Evolutionary conservation across 768 basidiomycete species (phyloP), one percentile per base, ranked within the genome.

Genomic region (Pleurotus cornucopiae): DNA sequence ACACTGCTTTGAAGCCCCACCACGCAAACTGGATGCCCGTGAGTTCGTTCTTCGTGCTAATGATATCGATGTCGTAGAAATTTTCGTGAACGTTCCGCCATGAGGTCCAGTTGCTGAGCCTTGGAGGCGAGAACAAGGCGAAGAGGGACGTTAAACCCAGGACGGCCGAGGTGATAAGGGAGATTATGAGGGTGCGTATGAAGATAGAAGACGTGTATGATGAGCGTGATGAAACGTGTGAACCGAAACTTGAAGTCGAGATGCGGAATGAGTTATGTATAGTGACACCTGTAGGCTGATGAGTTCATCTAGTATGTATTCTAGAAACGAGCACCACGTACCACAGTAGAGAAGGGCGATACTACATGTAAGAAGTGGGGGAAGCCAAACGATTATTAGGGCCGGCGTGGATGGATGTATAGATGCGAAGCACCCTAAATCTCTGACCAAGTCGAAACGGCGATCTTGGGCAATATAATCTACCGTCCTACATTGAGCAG

Each of bases 361-460:
- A 56, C 66, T 61, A 59, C 75, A 75, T 23, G 81, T 61, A 26
- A 77, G 46, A 38, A 81, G 62, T 6, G 81, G 77, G 3, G 78
- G 78, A 25, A 77, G 57, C 73, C 72, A 79, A 56, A 80, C 71
- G 39, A 82, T 58, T 16, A 74, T 59, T 51, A 81, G 63, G 0
- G 75, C 73, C 7, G 75, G 63, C 1, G 68, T 63, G 2, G 80
- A 77, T 38, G 72, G 71, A 47, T 80, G 76, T 21, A 76, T 72
- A 2, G 77, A 73, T 7, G 77, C 76, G 13, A 67, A 65, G 61
- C 85, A 87, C 0, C 86, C 86, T 45, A 80, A 69, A 55, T 83
- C 77, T 66, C 80, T 72, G 18, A 76, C 67, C 56, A 89, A 76
- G 63, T 84, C 77, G 71, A 83, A 89, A 54, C 86, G 78, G 66